These are phyloP conservation scores for Insectozyma bohioensis DNA, from an alignment of 1,139 yeast species.

Conservation along the genomic window DNA sequence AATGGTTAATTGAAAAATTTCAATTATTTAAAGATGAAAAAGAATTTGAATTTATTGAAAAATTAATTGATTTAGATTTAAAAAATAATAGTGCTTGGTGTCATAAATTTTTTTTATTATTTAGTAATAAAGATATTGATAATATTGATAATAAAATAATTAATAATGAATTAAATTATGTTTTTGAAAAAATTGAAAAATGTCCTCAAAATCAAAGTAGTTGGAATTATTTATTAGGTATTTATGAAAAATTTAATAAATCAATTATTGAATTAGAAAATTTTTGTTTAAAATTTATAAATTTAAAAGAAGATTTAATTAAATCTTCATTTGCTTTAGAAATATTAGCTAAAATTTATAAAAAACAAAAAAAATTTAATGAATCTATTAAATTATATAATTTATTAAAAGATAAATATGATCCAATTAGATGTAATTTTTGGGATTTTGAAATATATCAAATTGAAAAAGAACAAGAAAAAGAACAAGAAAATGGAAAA, in stretches of 20 bases:
- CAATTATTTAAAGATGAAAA: constrained; percentile 38
- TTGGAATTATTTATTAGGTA: constrained; percentile 80
- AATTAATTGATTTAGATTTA: constrained; percentile 58
- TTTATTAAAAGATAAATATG: constrained; percentile 51
- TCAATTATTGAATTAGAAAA: constrained; percentile 37
- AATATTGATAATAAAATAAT: constrained; percentile 20
- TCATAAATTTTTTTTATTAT: constrained; percentile 66
- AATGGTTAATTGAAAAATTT: constrained; percentile 70
- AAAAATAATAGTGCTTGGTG: constrained; percentile 95
- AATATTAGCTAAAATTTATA: constrained; percentile 53
- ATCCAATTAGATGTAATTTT: constrained; percentile 66
- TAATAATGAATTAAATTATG: constrained; percentile 37
- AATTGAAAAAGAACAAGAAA: constrained; percentile 1
- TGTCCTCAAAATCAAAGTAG: constrained; percentile 86
- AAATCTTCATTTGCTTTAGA: constrained; percentile 70
- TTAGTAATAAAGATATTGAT: constrained; percentile 22
- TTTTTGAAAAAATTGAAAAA: constrained; percentile 41
- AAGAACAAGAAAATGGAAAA: background rate
- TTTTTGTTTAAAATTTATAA: constrained; percentile 45
- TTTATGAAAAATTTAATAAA: constrained; percentile 39
- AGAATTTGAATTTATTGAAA: constrained; percentile 57
- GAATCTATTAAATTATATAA: constrained; percentile 46
- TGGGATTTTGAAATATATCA: constrained; percentile 46
- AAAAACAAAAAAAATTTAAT: constrained; percentile 22
- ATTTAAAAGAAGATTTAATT: constrained; percentile 26